A percentile compares a stretch with the other conserved stretches of the same genome.
These are phyloP conservation scores for Heteromeles arbutifolia DNA, from an alignment of 306 rosid species.

Conservation along the genomic window DNA sequence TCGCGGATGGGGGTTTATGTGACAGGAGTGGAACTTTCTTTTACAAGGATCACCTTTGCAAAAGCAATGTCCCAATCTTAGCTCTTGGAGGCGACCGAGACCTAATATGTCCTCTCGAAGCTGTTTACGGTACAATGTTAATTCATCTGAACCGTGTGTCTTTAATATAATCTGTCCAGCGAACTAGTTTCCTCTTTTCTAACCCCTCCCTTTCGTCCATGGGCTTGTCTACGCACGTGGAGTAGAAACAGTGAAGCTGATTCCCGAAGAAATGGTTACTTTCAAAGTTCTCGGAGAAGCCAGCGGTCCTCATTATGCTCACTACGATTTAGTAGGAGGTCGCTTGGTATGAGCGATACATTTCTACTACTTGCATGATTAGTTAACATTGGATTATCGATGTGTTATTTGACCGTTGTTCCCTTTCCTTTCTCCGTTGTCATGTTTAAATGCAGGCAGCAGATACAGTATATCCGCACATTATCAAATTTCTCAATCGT, in stretches of 20 bases:
- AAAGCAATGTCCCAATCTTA: constrained; percentile 63
- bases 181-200: neutral
- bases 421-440: neutral
- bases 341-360: constrained; percentile 45
- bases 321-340: constrained; percentile 88
- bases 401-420: constrained; percentile 4
- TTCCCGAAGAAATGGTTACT: constrained; percentile 56
- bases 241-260: constrained; percentile 74
- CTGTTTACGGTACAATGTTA: constrained; percentile 63
- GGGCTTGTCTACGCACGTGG: constrained; percentile 9
- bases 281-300: constrained; percentile 76
- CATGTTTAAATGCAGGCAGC: constrained; percentile 56
- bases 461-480: constrained; percentile 59
- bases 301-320: constrained; percentile 80
- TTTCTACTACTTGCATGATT: neutral
- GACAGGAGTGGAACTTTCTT: constrained; percentile 60
- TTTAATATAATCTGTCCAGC: neutral
- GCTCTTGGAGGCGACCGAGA: constrained; percentile 89
- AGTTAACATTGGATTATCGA: neutral
- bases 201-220: neutral
- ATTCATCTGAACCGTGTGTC: neutral
- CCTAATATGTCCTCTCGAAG: constrained; percentile 84
- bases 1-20: constrained; percentile 60
- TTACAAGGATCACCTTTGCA: constrained; percentile 62
- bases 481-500: constrained; percentile 54